Base-by-base conservation (phyloP, 352 stramenopile genomes). In the Globisporangium paddicum region DNA sequence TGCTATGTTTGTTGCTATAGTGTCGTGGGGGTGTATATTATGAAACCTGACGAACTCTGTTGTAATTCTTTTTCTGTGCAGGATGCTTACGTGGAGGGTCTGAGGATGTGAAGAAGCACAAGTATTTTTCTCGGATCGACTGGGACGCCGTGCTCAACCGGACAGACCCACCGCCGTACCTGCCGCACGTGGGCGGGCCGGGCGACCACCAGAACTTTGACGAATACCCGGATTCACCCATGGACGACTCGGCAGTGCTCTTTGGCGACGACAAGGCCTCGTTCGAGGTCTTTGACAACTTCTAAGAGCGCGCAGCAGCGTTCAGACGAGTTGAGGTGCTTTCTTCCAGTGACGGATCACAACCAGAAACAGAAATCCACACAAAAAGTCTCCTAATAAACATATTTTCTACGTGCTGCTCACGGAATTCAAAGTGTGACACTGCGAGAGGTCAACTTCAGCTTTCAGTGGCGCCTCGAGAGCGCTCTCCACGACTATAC, bases 171-270 rank as follows among this genome's bases (percentile, higher is more conserved):
- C 71, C 90, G 53, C 87, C 87, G 54, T 97, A 97, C 56, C 53
- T 97, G 46, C 92, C 92, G 14, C 79, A 86, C 23, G 78, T 97
- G 21, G 69, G 75, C 1, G 87, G 87, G 4, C 83, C 87, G 2
- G 86, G 82, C 2, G 92, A 98, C 56, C 92, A 96, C 59, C 83
- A 87, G 67, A 93, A 98, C 82, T 98, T 98, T 69, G 92, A 98
- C 66, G 78, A 89, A 66, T 98, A 98, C 68, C 90, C 91, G 2
- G 90, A 98, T 64, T 96, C 85, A 18, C 86, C 90, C 35, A 71
- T 94, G 54, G 88, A 96, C 60, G 79, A 94, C 63, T 84, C 82
- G 35, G 73, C 86, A 46, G 72, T 90, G 55, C 77, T 97, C 38
- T 94, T 81, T 56, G 81, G 83, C 23, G 82, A 95, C 57, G 90